phyloP scores from a whole-genome alignment of 1,139 yeast genomes.

The Candida dubliniensis region DNA sequence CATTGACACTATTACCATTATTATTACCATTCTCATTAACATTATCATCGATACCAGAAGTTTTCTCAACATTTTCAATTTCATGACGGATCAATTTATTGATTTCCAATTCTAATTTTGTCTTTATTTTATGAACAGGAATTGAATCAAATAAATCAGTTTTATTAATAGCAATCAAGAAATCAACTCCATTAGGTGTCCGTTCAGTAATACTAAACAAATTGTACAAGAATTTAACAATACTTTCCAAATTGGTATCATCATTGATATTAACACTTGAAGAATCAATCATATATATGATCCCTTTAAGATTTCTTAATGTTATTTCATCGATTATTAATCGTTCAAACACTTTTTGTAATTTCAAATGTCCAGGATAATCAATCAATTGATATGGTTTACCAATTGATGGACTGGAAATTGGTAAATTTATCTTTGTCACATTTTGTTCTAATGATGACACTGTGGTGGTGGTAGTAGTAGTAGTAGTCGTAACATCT shows the following conservation, averaged over 20 bases:
- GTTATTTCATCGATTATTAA: conserved; percentile 46
- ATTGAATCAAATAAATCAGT: conserved; percentile 80
- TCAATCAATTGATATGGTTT: conserved; percentile 58
- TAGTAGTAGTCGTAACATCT: too few species aligned
- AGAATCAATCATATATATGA: conserved; percentile 70
- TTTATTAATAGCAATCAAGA: conserved; percentile 78
- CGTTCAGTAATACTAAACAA: conserved; percentile 59
- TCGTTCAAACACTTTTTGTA: conserved; percentile 51
- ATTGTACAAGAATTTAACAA: conserved; percentile 56
- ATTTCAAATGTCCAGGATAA: conserved; percentile 83
- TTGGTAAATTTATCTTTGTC: conserved; percentile 32
- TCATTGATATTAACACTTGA: conserved; percentile 39
- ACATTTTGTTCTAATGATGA: conserved; percentile 46
- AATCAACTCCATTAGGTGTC: conserved; percentile 64
- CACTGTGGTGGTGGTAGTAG: conserved; percentile 29
- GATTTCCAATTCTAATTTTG: conserved; percentile 63
- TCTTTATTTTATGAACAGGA: conserved; percentile 60
- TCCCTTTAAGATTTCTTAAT: conserved; percentile 54
- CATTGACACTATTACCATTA: conserved; percentile 24
- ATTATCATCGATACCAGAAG: conserved; percentile 36
- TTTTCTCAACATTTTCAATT: conserved; percentile 30
- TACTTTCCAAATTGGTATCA: conserved; percentile 36
- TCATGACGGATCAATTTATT: conserved; percentile 52
- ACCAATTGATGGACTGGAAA: conserved; percentile 32
- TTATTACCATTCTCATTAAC: conserved; percentile 27